Evolutionary conservation across 1,284 basidiomycete species (phyloP).

Genomic region (Irpex rosettiformis): DNA sequence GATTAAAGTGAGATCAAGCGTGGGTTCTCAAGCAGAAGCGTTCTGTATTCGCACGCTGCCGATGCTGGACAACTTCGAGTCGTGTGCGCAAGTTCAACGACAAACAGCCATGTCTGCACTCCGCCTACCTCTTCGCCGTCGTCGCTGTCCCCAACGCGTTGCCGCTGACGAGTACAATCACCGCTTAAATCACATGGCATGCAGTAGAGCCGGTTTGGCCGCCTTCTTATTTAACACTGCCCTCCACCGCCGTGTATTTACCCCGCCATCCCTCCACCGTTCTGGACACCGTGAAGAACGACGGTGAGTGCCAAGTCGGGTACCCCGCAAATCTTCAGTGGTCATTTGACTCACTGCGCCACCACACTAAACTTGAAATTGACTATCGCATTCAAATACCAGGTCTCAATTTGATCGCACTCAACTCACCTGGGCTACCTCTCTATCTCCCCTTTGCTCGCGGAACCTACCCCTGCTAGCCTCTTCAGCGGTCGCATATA

Average conservation of each 20-base stretch:
- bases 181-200: background rate
- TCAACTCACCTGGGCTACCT: background rate
- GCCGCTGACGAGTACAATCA: background rate
- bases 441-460: conserved; percentile 11
- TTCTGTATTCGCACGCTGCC: conserved; percentile 1
- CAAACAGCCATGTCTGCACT: background rate
- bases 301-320: background rate
- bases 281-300: too few species aligned
- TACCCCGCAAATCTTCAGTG: background rate
- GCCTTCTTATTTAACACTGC: background rate
- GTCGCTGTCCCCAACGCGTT: background rate
- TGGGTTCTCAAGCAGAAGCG: background rate
- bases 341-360: background rate
- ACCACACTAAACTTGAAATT: conserved; percentile 12
- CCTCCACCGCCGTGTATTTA: background rate
- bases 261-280: background rate
- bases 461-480: conserved; percentile 7
- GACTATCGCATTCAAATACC: conserved; percentile 11
- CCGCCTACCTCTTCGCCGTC: background rate
- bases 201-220: background rate
- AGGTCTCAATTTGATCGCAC: conserved; percentile 5
- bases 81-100: background rate
- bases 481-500: background rate
- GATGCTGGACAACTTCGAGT: background rate
- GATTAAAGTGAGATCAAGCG: background rate